Conservation (phyloP, 2,329 filamentous ascomycete species). For the Hypoxylon sp. region DNA sequence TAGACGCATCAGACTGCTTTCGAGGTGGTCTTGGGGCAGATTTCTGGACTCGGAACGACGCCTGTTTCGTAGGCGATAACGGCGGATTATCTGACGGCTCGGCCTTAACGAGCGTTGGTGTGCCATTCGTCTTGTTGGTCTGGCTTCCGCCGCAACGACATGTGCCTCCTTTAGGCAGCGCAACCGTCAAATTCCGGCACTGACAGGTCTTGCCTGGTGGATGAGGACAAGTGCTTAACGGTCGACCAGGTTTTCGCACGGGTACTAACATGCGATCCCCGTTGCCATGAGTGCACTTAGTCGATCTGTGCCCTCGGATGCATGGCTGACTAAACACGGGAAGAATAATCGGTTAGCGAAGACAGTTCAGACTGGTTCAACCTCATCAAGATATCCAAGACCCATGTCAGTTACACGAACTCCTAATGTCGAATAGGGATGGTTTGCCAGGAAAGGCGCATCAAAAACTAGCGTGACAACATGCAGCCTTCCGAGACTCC, state of each 20-base stretch:
- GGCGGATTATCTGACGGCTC: constrained; percentile 51
- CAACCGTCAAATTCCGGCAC: constrained; percentile 74
- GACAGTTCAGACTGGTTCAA: constrained; percentile 8
- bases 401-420: constrained; percentile 35
- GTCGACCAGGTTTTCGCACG: constrained; percentile 78
- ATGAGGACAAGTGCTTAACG: constrained; percentile 77
- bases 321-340: constrained; percentile 74
- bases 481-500: constrained; percentile 42
- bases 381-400: constrained; percentile 1
- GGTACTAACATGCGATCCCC: constrained; percentile 76
- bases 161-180: constrained; percentile 70
- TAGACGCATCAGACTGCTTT: constrained; percentile 64
- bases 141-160: constrained; percentile 63
- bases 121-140: constrained; percentile 29
- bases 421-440: constrained; percentile 14
- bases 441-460: constrained; percentile 27
- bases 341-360: constrained; percentile 35
- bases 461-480: constrained; percentile 28
- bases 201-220: constrained; percentile 71
- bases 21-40: constrained; percentile 55
- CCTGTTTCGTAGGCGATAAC: constrained; percentile 53
- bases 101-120: constrained; percentile 39
- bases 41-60: constrained; percentile 63
- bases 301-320: constrained; percentile 81
- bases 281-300: constrained; percentile 75